phyloP scores from a whole-genome alignment of 306 rosid genomes.

The Psophocarpus tetragonolobus region DNA sequence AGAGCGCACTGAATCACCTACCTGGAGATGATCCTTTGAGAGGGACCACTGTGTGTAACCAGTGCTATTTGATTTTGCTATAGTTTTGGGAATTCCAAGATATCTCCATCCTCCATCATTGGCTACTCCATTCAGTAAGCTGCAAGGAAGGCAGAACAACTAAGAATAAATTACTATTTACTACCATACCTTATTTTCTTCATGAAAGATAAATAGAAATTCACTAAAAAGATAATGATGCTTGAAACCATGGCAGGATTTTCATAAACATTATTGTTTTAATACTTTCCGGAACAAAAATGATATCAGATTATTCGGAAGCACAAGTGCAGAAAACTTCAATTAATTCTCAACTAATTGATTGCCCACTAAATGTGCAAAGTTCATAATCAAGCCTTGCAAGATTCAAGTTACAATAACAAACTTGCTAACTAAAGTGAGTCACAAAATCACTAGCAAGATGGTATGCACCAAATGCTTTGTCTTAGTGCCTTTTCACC shows the following conservation, averaged over 20 bases:
- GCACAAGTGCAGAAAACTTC: neutral
- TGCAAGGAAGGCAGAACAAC: slow-evolving; percentile 39
- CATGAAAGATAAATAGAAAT: slow-evolving; percentile 25
- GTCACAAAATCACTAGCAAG: neutral
- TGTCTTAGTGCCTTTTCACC: neutral
- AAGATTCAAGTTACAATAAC: neutral
- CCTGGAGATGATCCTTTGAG: slow-evolving; percentile 82
- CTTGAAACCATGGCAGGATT: neutral
- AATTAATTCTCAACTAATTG: neutral
- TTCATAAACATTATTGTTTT: neutral
- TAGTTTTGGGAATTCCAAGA: slow-evolving; percentile 46
- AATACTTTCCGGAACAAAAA: neutral
- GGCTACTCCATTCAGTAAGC: slow-evolving; percentile 57
- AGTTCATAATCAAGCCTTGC: neutral
- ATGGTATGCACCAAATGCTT: neutral
- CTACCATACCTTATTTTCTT: slow-evolving; percentile 7
- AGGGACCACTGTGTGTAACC: slow-evolving; percentile 76
- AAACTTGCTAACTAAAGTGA: slow-evolving; percentile 3
- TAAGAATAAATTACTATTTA: slow-evolving; percentile 14
- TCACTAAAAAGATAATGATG: slow-evolving; percentile 8
- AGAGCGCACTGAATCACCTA: slow-evolving; percentile 84
- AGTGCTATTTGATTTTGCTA: slow-evolving; percentile 55
- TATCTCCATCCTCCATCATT: slow-evolving; percentile 65
- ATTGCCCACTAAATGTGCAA: neutral
- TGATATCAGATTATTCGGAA: slow-evolving; percentile 6